These are phyloP conservation scores for Chondrus crispus DNA, from an alignment of 23 red algal species.

Conservation along the genomic window DNA sequence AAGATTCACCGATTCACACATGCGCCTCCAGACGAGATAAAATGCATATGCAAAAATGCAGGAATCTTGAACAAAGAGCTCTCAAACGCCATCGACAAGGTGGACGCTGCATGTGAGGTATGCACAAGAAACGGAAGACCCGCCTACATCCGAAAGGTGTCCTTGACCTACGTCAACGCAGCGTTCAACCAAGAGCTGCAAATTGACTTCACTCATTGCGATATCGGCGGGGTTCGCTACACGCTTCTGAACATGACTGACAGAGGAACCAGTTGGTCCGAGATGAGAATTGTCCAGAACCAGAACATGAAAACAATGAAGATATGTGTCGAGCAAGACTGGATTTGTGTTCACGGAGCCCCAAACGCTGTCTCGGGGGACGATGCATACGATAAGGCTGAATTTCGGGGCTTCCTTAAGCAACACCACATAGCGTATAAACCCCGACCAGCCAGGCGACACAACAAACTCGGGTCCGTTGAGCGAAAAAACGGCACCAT, in stretches of 20 bases:
- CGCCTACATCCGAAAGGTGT: neutral
- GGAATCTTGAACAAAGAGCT: neutral
- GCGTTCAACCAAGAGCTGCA: neutral
- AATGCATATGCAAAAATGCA: neutral
- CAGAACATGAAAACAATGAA: neutral
- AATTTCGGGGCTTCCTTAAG: neutral
- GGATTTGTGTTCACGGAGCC: neutral
- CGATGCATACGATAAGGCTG: slow-evolving; percentile 14
- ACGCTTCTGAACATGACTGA: neutral
- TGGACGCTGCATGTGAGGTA: neutral
- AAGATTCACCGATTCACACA: slow-evolving; percentile 17
- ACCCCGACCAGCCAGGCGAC: slow-evolving; percentile 3
- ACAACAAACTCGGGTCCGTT: neutral
- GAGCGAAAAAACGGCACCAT: slow-evolving; percentile 7
- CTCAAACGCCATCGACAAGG: neutral
- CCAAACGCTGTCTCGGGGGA: neutral
- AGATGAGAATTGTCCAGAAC: neutral
- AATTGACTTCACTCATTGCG: neutral
- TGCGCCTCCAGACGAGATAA: neutral
- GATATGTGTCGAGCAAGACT: neutral
- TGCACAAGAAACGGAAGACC: neutral
- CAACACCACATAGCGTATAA: slow-evolving; percentile 9
- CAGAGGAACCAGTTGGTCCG: neutral
- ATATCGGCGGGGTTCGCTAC: neutral
- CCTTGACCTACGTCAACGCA: neutral